phyloP scores from a whole-genome alignment of 352 stramenopile species.

The Globisporangium yorkense region DNA sequence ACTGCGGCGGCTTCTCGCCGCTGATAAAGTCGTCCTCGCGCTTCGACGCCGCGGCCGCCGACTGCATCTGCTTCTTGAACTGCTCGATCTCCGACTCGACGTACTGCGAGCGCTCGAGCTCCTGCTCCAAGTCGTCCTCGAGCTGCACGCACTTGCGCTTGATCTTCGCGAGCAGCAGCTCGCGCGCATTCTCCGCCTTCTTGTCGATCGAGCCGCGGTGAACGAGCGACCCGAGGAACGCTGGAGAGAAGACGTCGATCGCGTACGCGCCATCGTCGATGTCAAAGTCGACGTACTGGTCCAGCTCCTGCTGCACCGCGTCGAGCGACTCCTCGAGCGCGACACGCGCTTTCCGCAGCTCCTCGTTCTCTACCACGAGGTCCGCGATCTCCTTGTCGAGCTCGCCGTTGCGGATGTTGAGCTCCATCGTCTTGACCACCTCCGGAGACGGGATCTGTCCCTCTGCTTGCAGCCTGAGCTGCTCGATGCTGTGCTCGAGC shows the following conservation, averaged over 20 bases:
- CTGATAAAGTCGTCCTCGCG: conserved; percentile 78
- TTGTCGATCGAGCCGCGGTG: conserved; percentile 60
- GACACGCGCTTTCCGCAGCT: conserved; percentile 38
- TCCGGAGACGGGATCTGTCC: conserved; percentile 63
- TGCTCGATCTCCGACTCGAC: conserved; percentile 61
- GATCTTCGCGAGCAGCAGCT: conserved; percentile 55
- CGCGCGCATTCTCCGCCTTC: conserved; percentile 46
- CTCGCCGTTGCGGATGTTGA: conserved; percentile 40
- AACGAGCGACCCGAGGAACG: conserved; percentile 57
- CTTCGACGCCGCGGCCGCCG: conserved; percentile 50
- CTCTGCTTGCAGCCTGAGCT: conserved; percentile 48
- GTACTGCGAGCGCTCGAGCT: conserved; percentile 43
- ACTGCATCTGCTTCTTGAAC: conserved; percentile 63
- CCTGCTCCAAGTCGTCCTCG: conserved; percentile 53
- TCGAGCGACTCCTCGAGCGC: conserved; percentile 58
- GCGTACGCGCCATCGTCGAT: conserved; percentile 32
- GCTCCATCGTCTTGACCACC: conserved; percentile 45
- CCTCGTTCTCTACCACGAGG: conserved; percentile 66
- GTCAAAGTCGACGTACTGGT: conserved; percentile 59
- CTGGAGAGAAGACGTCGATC: conserved; percentile 65
- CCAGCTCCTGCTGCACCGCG: conserved; percentile 52
- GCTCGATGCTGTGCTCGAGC: conserved; percentile 50
- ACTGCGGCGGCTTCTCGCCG: conserved; percentile 64
- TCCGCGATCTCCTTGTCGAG: conserved; percentile 72
- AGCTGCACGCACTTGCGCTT: conserved; percentile 41